Evolutionary conservation across 208 protist species (phyloP), one percentile per base, ranked within the genome.

Genomic region (Sergeia podlipaevii): DNA sequence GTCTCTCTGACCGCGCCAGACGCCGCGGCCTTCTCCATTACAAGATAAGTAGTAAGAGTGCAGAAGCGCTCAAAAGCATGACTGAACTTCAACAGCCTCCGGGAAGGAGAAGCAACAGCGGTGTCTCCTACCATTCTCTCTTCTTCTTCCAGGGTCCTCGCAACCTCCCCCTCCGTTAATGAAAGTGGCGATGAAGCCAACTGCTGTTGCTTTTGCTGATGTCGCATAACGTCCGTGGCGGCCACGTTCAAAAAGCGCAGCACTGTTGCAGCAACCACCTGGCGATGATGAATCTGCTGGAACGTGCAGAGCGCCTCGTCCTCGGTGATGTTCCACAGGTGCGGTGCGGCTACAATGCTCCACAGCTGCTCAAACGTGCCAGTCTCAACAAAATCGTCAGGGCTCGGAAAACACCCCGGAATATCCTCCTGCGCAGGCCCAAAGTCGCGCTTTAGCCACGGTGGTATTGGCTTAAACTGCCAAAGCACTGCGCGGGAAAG

Each of bases 21-120:
- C 11, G 61, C 54, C n/a, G 84, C 56, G 6, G 80, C 85, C 71
- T 95, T 95, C 57, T 95, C 84, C 54, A 95, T 57, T 20, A 95
- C 74, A n/a, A 88, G 60, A 47, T 92, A 95, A n/a, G 92, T 52
- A 4, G 78, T 76, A 36, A 92, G 61, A 2, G 85, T 58, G 26
- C 60, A 66, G 33, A 85, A 65, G 26, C 80, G 80, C 42, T 75
- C 65, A 8, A 75, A 66, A 15, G 58, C 61, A 29, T 65, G 50
- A 28, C 28, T 51, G 28, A 55, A 43, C 48, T 49, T n/a, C n/a
- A n/a, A n/a, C n/a, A n/a, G 34, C 34, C 11, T 38, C n/a, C n/a
- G n/a, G n/a, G n/a, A n/a, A n/a, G n/a, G n/a, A n/a, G n/a, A n/a
- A n/a, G n/a, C n/a, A n/a, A n/a, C n/a, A 72, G 20, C 28, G 57